A percentile compares a stretch with the other conserved stretches of the same genome.
phyloP scores from a whole-genome alignment of 2,329 filamentous ascomycete species.

The Neodidymelliopsis sp. region DNA sequence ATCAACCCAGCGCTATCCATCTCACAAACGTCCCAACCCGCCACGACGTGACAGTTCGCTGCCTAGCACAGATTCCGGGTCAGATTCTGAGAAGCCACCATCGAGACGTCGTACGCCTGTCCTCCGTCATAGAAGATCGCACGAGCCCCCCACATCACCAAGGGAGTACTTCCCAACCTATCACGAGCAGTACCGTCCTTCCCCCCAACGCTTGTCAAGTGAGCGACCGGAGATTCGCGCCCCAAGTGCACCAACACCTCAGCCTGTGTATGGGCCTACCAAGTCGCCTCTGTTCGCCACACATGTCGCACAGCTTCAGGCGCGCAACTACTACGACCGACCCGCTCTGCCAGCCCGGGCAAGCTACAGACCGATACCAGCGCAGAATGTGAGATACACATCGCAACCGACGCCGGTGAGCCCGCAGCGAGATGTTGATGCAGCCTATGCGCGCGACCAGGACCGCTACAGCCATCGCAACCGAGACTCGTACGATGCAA shows the following conservation, averaged over 20 bases:
- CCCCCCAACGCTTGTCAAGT: constrained; percentile 29
- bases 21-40: constrained; percentile 43
- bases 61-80: constrained; percentile 43
- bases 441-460: constrained; percentile 30
- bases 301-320: constrained; percentile 52
- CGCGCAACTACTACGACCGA: constrained; percentile 42
- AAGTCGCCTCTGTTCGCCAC: constrained; percentile 57
- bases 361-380: constrained; percentile 34
- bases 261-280: constrained; percentile 54
- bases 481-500: constrained; percentile 11
- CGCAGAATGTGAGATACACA: constrained; percentile 36
- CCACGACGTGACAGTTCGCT: constrained; percentile 46
- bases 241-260: constrained; percentile 28
- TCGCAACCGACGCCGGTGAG: constrained; percentile 23
- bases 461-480: constrained; percentile 20
- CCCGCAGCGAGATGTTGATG: constrained; percentile 32
- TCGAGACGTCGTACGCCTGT: constrained; percentile 36
- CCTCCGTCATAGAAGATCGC: constrained; percentile 52
- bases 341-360: constrained; percentile 36
- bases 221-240: constrained; percentile 24
- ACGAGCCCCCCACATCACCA: constrained; percentile 52
- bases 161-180: constrained; percentile 50
- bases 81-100: constrained; percentile 38
- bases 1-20: constrained; percentile 28
- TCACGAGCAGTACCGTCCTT: constrained; percentile 41